Evolutionary conservation across 495 filamentous ascomycete genomes (phyloP).

Genomic region (Aspergillus steynii): DNA sequence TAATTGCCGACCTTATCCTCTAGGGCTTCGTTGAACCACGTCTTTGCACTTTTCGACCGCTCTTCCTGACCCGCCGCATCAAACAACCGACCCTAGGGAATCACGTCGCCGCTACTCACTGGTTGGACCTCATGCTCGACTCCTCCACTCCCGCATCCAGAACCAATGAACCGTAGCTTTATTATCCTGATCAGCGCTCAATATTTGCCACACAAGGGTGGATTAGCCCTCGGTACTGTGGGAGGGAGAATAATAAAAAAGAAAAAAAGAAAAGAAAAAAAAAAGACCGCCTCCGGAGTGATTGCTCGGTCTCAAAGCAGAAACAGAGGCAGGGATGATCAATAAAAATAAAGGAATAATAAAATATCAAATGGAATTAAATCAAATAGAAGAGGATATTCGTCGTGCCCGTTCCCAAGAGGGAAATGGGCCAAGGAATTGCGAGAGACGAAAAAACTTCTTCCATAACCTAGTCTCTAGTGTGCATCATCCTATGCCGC

Average conservation of each 20-base stretch:
- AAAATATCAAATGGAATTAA: conserved; percentile 4
- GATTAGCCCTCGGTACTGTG: not conserved
- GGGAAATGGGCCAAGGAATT: not conserved
- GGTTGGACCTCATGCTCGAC: not conserved
- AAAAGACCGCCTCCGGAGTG: not conserved
- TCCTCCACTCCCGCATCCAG: not conserved
- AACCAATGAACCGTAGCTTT: not conserved
- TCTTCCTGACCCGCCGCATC: too few relatives aligned
- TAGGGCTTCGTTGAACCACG: not conserved
- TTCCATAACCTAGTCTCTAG: not conserved
- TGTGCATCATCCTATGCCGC: not conserved
- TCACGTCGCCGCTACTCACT: not conserved
- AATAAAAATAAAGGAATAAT: not conserved
- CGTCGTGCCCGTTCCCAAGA: not conserved
- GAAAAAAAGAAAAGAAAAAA: not conserved
- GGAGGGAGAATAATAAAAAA: not conserved
- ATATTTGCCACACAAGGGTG: not conserved
- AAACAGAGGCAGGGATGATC: not conserved
- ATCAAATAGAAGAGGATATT: not conserved
- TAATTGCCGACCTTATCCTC: not conserved
- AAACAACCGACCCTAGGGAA: not conserved
- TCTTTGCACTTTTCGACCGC: not conserved
- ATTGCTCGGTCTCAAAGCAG: not conserved
- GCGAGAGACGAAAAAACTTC: not conserved
- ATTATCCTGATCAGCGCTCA: not conserved